Percentiles rank a stretch among this genome's conserved stretches.
Conservation (phyloP, 2,329 filamentous ascomycete genomes). For the Leptoxyphium fumago region DNA sequence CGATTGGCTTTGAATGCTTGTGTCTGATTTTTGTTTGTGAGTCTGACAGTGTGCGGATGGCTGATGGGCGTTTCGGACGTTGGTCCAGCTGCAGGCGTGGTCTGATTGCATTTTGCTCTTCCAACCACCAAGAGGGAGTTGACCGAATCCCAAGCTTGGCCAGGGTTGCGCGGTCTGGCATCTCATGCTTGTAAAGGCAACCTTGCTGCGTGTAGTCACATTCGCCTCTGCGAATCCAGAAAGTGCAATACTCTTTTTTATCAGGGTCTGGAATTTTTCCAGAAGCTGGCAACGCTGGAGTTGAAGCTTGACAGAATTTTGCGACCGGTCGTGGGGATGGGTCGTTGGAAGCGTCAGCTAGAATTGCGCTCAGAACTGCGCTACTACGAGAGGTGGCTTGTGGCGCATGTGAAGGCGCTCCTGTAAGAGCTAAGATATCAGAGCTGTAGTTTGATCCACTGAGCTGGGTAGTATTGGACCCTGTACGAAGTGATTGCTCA, state of each 20-base stretch:
- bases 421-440: not conserved
- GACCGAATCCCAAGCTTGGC: slow-evolving; percentile 50
- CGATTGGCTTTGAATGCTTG: not conserved
- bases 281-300: slow-evolving; percentile 18
- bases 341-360: slow-evolving; percentile 5
- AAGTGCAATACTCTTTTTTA: slow-evolving; percentile 70
- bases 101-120: slow-evolving; percentile 25
- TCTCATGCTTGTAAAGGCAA: slow-evolving; percentile 81
- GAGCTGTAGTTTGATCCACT: not conserved
- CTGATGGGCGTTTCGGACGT: too few species aligned
- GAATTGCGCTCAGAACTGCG: slow-evolving; percentile 4
- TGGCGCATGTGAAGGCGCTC: not conserved
- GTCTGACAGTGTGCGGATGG: not conserved
- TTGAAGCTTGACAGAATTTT: slow-evolving; percentile 12
- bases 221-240: slow-evolving; percentile 75
- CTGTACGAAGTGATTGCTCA: not conserved
- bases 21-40: not conserved
- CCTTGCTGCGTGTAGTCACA: slow-evolving; percentile 78
- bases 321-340: slow-evolving; percentile 16
- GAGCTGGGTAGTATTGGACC: not conserved
- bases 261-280: slow-evolving; percentile 25
- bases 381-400: not conserved
- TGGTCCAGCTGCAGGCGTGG: not conserved
- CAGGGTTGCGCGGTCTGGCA: slow-evolving; percentile 60
- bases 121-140: slow-evolving; percentile 42